Conservation (phyloP, 2,329 filamentous ascomycete species). For the Fusarium aywerte region DNA sequence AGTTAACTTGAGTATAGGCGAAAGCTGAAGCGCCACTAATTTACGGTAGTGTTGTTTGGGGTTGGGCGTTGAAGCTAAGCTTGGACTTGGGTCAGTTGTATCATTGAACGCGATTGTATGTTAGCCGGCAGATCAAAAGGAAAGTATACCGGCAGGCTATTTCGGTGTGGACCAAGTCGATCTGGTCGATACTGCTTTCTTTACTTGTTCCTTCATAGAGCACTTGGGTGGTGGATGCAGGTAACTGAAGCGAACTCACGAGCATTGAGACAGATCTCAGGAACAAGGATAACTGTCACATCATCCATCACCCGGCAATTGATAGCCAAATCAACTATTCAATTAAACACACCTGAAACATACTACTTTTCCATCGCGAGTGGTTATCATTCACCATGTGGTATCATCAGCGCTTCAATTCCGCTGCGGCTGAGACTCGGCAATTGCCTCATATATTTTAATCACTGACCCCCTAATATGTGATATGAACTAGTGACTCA, state of each 20-base stretch:
- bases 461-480: background rate
- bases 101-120: background rate
- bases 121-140: background rate
- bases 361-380: background rate
- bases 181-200: too few species aligned
- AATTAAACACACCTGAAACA: constrained; percentile 14
- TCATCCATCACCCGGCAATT: background rate
- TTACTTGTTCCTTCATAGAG: too few species aligned
- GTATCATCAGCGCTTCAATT: background rate
- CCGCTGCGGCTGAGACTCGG: constrained; percentile 28
- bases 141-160: too few species aligned
- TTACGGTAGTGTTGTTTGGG: constrained; percentile 20
- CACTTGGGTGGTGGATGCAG: too few species aligned
- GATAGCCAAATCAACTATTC: too few species aligned
- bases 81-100: background rate
- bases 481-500: background rate
- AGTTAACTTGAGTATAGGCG: background rate
- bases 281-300: background rate
- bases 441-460: constrained; percentile 14
- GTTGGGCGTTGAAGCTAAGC: constrained; percentile 20
- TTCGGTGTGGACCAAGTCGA: too few species aligned
- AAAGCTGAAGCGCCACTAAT: constrained; percentile 43
- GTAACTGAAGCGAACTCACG: too few species aligned
- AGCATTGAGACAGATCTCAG: too few species aligned
- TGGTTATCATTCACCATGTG: background rate